phyloP scores from a whole-genome alignment of 2,329 filamentous ascomycete genomes.

The Botrytis aclada region DNA sequence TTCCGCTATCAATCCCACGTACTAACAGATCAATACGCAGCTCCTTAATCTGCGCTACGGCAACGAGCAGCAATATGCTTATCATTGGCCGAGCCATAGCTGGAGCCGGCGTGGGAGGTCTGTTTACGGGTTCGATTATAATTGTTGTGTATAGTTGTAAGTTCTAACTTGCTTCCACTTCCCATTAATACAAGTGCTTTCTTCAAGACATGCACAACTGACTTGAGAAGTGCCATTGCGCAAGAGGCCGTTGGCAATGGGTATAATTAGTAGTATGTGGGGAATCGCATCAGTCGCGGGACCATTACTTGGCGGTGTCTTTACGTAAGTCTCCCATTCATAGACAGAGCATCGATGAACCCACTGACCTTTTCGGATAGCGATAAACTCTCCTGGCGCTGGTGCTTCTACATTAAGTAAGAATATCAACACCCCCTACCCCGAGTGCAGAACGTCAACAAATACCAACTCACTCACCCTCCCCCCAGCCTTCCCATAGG shows the following conservation, averaged over 20 bases:
- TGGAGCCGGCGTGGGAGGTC: slow-evolving; percentile 37
- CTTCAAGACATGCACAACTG: not conserved
- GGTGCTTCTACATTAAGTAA: slow-evolving; percentile 34
- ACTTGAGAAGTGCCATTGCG: slow-evolving; percentile 31
- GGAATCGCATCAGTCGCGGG: slow-evolving; percentile 36
- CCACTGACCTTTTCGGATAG: slow-evolving; percentile 18
- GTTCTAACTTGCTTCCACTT: not conserved
- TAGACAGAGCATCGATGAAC: not conserved
- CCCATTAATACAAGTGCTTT: slow-evolving; percentile 1
- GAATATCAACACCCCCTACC: not conserved
- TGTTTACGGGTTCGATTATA: slow-evolving; percentile 41
- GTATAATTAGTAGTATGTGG: slow-evolving; percentile 35
- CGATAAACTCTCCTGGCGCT: slow-evolving; percentile 35
- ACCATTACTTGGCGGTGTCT: slow-evolving; percentile 36
- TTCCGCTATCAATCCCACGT: not conserved
- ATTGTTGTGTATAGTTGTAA: slow-evolving; percentile 29
- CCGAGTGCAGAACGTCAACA: not conserved
- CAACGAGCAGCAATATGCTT: slow-evolving; percentile 33
- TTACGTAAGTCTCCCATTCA: slow-evolving; percentile 22
- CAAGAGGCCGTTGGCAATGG: slow-evolving; percentile 34
- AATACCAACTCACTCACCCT: not conserved
- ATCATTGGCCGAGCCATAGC: slow-evolving; percentile 37
- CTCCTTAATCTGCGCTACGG: slow-evolving; percentile 33
- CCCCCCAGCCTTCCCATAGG: slow-evolving; percentile 34
- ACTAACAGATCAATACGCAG: not conserved